phyloP scores from a whole-genome alignment of 768 basidiomycete species.

The Tephrocybe sp. region DNA sequence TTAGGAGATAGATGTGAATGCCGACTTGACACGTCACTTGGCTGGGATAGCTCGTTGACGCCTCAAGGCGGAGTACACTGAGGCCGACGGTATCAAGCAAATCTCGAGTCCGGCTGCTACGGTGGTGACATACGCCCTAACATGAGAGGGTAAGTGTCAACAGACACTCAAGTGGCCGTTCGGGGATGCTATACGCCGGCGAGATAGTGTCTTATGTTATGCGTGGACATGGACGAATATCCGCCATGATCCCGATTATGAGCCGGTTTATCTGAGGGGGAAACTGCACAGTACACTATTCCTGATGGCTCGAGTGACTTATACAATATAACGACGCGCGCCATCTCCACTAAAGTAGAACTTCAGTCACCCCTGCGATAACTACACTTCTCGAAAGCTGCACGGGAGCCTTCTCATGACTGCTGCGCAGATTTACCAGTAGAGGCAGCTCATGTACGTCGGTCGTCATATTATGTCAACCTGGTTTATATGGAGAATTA shows the following conservation, averaged over 20 bases:
- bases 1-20: no score
- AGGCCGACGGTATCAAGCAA: no score
- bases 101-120: constrained; percentile 2
- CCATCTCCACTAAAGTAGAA: no score
- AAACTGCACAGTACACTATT: not conserved
- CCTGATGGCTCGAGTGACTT: not conserved
- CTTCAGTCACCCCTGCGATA: no score
- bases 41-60: no score
- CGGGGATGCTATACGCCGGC: constrained; percentile 43
- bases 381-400: no score
- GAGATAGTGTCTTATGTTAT: constrained; percentile 25
- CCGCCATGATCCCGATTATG: constrained; percentile 28
- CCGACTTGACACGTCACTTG: no score
- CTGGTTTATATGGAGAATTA: no score
- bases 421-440: no score
- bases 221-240: constrained; percentile 3
- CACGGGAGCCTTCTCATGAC: no score
- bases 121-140: constrained; percentile 1
- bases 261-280: not conserved
- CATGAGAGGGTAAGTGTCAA: constrained; percentile 39
- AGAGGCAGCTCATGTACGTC: no score
- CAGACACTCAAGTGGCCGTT: constrained; percentile 42
- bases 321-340: no score
- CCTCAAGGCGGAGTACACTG: not conserved
- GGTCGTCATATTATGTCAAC: not conserved